Conservation (phyloP, 1,284 basidiomycete species). For the Sporisorium iseilematis-ciliati region DNA sequence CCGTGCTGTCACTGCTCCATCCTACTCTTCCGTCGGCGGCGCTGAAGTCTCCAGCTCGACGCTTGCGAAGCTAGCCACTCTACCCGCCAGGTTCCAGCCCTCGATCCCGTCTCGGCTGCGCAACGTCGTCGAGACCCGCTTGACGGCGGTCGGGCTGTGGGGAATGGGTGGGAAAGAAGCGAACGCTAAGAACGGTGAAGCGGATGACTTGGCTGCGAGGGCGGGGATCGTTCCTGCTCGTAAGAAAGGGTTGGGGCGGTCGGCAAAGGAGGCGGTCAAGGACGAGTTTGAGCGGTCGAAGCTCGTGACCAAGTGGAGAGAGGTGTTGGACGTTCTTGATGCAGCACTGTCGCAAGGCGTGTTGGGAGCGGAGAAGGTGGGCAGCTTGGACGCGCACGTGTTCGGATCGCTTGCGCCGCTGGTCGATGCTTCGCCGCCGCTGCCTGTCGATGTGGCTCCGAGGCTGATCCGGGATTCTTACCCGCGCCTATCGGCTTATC, state of each 20-base stretch:
- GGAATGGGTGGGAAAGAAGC: constrained; percentile 54
- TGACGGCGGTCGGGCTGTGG: constrained; percentile 47
- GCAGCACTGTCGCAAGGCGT: constrained; percentile 12
- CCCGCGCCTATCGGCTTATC: constrained; percentile 27
- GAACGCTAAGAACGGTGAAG: constrained; percentile 26
- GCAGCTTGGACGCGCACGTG: constrained; percentile 45
- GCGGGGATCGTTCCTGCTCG: constrained; percentile 42
- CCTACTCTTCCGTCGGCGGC: constrained; percentile 34
- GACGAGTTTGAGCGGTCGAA: constrained; percentile 49
- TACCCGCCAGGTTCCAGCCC: constrained; percentile 32
- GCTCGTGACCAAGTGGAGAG: constrained; percentile 28
- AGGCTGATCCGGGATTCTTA: constrained; percentile 32
- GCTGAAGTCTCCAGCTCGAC: neutral
- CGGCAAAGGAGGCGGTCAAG: constrained; percentile 30
- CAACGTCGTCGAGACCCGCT: constrained; percentile 52
- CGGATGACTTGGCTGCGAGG: constrained; percentile 38
- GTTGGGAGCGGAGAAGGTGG: constrained; percentile 9
- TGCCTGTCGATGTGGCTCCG: constrained; percentile 41
- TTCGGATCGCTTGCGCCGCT: constrained; percentile 57
- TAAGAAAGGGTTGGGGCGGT: constrained; percentile 36
- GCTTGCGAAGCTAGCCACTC: constrained; percentile 15
- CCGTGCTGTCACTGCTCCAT: constrained; percentile 46
- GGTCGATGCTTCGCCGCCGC: constrained; percentile 20
- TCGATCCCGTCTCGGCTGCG: constrained; percentile 55
- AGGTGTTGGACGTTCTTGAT: constrained; percentile 37